phyloP scores from a whole-genome alignment of 495 filamentous ascomycete genomes.

The Achaetomiella virescens region DNA sequence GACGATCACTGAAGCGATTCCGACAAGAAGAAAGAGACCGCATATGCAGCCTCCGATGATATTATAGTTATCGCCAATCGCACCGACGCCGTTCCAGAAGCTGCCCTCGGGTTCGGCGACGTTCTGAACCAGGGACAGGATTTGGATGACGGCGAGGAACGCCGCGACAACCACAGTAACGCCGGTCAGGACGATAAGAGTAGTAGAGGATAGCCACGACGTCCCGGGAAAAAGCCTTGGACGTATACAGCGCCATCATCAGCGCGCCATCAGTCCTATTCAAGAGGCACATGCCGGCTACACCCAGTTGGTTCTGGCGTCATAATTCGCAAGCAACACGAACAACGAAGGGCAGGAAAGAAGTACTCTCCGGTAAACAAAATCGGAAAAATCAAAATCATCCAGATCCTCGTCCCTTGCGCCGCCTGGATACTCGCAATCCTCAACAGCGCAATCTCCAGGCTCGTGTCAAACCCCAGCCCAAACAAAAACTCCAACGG shows the following conservation, averaged over 20 bases:
- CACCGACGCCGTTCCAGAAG: constrained; percentile 83
- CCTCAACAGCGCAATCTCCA: constrained; percentile 85
- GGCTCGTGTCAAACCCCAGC: constrained; percentile 91
- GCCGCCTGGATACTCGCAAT: constrained; percentile 82
- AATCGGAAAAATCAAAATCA: constrained; percentile 86
- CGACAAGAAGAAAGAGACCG: constrained; percentile 72
- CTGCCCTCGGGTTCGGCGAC: constrained; percentile 63
- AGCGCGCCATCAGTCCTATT: constrained; percentile 88
- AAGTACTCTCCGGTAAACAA: constrained; percentile 70
- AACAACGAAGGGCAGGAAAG: too few species aligned
- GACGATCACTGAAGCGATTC: constrained; percentile 58
- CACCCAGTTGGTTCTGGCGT: not conserved
- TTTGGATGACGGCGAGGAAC: constrained; percentile 78
- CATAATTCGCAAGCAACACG: too few species aligned
- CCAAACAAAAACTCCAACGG: constrained; percentile 87
- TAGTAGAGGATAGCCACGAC: constrained; percentile 86
- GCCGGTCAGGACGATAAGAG: constrained; percentile 78
- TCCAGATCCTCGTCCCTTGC: constrained; percentile 82
- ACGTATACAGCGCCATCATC: constrained; percentile 92
- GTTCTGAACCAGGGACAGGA: constrained; percentile 68
- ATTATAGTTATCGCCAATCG: constrained; percentile 74
- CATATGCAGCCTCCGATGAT: constrained; percentile 81
- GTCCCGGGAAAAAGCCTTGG: constrained; percentile 64
- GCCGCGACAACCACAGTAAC: constrained; percentile 84
- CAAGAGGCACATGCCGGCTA: constrained; percentile 83